Conservation (phyloP, 1,284 basidiomycete genomes). For the Rhodotorula sp. region DNA sequence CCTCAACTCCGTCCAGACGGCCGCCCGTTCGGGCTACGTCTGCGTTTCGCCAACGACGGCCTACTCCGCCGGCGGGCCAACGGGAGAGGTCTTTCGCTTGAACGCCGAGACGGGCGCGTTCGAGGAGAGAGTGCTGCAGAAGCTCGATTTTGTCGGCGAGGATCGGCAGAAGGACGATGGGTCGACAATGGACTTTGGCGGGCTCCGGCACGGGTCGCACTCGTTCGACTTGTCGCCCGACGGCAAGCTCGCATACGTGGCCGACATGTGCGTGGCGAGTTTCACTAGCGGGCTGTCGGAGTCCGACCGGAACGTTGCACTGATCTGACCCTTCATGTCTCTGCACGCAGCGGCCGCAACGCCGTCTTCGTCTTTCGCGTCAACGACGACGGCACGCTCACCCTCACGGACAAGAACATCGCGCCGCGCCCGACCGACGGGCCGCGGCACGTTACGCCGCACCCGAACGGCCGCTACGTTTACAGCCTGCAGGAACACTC, state of each 20-base stretch:
- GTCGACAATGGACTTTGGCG: slow-evolving; percentile 48
- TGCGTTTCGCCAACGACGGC: slow-evolving; percentile 47
- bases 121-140: slow-evolving; percentile 41
- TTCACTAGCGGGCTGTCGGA: background rate
- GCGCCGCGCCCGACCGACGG: slow-evolving; percentile 51
- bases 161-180: slow-evolving; percentile 33
- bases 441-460: slow-evolving; percentile 53
- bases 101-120: slow-evolving; percentile 47
- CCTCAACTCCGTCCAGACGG: slow-evolving; percentile 41
- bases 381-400: slow-evolving; percentile 42
- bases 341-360: slow-evolving; percentile 50
- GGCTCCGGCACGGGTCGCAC: slow-evolving; percentile 49
- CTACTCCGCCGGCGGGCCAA: slow-evolving; percentile 53
- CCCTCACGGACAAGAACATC: slow-evolving; percentile 49
- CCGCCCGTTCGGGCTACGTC: slow-evolving; percentile 48
- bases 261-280: slow-evolving; percentile 46
- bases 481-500: slow-evolving; percentile 52
- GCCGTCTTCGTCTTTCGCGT: slow-evolving; percentile 52
- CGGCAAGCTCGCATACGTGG: slow-evolving; percentile 49
- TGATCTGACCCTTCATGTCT: slow-evolving; percentile 7
- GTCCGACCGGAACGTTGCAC: too few species aligned
- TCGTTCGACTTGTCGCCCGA: slow-evolving; percentile 48
- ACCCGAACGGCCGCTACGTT: slow-evolving; percentile 51
- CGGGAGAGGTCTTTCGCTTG: slow-evolving; percentile 51
- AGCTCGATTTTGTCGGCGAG: slow-evolving; percentile 41